Base-by-base conservation (phyloP, 129 eudicot species). In the Flaveria trinervia region DNA sequence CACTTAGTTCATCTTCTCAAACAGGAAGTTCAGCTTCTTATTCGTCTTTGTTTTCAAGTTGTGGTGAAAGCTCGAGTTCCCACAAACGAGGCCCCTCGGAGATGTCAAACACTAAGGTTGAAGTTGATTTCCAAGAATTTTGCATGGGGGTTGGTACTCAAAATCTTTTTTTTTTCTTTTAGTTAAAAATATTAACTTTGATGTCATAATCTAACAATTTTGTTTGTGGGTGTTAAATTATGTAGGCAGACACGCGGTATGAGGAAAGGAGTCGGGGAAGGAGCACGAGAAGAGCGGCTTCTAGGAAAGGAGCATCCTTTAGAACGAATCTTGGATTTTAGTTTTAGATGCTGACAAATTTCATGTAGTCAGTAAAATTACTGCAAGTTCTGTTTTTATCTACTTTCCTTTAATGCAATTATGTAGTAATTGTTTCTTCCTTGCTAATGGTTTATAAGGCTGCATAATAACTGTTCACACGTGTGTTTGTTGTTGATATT, bases 81-180 rank as follows among this genome's bases (percentile, higher is more conserved):
- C 75, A 79, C 83, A 88, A 89, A 76, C 78, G 96, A 43, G 83
- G 68, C 80, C 86, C 86, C 11, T 88, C 83, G 0, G 90, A 77
- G 62, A 78, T 79, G 86, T 65, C 61, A 8, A 77, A 69, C 55
- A 65, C 81, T 11, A 77, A 81, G 23, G 33, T 14, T 39, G 85
- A 78, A 45, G 77, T 60, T 23, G 39, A 78, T 7, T 61, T 79
- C 11, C 82, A 83, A 64, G 89, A 80, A 17, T 92, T 89, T 82
- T 86, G 88, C 76, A 39, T 82, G 22, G 92, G 95, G 97, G 97
- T 92, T 48, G 77, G 91, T 72, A 55, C 13, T 26, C 71, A 9
- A 48, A 10, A 67, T 57, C 36, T 54, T 30, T 5, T 18, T 30
- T 6, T 15, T 28, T 45, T 65, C 9, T 6, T 55, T 7, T 16